A percentile compares a stretch with the other conserved stretches of the same genome.
phyloP scores from a whole-genome alignment of 2,329 filamentous ascomycete species.

The Paracoccidioides brasiliensis region DNA sequence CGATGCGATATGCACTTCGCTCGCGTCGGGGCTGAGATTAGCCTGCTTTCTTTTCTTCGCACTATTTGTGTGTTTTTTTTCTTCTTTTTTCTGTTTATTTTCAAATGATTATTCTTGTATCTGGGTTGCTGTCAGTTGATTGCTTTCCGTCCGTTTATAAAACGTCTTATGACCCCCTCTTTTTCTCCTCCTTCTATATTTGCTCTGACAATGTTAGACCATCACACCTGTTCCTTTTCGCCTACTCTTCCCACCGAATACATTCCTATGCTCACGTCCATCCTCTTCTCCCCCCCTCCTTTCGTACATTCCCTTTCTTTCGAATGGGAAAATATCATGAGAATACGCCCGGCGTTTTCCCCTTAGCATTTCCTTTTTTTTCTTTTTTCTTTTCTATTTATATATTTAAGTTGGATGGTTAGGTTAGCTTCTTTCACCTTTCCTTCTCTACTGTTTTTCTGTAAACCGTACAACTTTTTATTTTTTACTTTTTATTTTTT shows the following conservation, averaged over 20 bases:
- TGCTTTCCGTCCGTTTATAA: background rate
- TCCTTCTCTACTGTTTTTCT: background rate
- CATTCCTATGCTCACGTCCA: background rate
- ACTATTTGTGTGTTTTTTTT: background rate
- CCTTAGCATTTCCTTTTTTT: background rate
- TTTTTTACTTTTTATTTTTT: background rate
- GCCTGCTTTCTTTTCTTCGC: background rate
- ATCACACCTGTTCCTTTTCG: no score
- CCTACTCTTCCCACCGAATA: background rate
- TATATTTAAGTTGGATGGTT: background rate
- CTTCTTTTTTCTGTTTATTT: background rate
- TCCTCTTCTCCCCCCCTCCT: background rate
- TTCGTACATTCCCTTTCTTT: background rate
- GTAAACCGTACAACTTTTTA: background rate
- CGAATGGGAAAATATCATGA: background rate
- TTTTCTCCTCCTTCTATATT: background rate
- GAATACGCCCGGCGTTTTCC: background rate
- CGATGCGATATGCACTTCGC: constrained; percentile 1
- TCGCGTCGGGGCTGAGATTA: background rate
- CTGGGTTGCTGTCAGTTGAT: background rate
- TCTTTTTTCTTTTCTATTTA: background rate
- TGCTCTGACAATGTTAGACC: background rate
- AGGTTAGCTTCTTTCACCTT: background rate
- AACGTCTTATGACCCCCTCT: background rate
- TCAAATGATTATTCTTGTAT: background rate